A percentile compares a stretch with the other conserved stretches of the same genome.
Conservation (phyloP, 805 yeast species). For the Candida sonorensis region DNA sequence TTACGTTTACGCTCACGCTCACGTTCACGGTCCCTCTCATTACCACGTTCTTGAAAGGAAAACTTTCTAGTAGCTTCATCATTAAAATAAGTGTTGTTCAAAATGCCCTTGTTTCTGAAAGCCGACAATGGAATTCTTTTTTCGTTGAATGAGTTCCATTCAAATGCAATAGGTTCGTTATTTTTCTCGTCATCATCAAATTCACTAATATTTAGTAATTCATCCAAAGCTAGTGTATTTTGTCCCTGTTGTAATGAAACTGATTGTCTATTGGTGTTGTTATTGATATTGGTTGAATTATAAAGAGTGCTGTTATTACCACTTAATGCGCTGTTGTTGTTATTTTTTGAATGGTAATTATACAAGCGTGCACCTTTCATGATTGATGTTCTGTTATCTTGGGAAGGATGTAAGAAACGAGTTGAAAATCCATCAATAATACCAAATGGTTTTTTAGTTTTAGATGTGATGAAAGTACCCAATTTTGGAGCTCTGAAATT, state of each 20-base stretch:
- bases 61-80: constrained; percentile 19
- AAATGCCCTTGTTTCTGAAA: constrained; percentile 71
- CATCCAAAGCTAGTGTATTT: constrained; percentile 49
- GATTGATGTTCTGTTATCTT: constrained; percentile 20
- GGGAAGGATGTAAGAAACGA: constrained; percentile 57
- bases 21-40: constrained; percentile 6
- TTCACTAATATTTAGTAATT: constrained; percentile 81
- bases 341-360: constrained; percentile 1
- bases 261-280: not conserved
- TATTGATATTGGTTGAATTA: no score
- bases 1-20: constrained; percentile 13
- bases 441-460: constrained; percentile 72
- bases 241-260: constrained; percentile 1
- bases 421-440: constrained; percentile 94
- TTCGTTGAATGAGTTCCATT: constrained; percentile 23
- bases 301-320: not conserved
- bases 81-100: constrained; percentile 12
- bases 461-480: constrained; percentile 85
- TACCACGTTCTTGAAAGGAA: constrained; percentile 16
- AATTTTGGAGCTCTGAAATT: constrained; percentile 86
- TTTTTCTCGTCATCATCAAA: constrained; percentile 70
- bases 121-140: constrained; percentile 79
- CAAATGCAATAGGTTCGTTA: constrained; percentile 29
- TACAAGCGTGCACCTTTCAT: constrained; percentile 17
- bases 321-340: no score